Base-by-base conservation (phyloP, 306 rosid genomes). In the Bauhinia variegata region DNA sequence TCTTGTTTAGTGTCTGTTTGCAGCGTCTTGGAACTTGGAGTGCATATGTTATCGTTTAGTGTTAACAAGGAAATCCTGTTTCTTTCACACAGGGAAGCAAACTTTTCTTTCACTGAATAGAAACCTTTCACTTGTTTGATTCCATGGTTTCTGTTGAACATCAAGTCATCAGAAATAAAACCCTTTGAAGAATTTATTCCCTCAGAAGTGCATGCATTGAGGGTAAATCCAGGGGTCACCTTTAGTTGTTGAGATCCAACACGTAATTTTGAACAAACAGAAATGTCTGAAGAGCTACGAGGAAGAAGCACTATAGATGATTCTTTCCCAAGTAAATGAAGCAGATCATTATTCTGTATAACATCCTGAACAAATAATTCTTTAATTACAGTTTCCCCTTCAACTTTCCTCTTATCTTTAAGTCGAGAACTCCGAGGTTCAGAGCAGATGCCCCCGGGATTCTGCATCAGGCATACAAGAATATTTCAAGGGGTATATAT, bases 391-490 rank as follows among this genome's bases (percentile, higher is more conserved):
- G 88, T 72, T 48, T 88, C 99, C 57, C 99, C 97, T 91, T 95
- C 99, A 64, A 92, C 81, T 79, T 73, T 95, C 73, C 73, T 95
- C 84, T 87, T 95, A 72, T 90, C 95, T 79, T 91, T 95, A 65
- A 95, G 91, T 56, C 97, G 85, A 68, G 96, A 95, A 76, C 99
- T 95, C 52, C 96, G 85, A 71, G 99, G 99, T 76, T 76, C 92
- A 52, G 83, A 65, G 79, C 72, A 63, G 51, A 75, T 72, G 72
- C 79, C 65, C 38, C 48, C 74, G 95, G 95, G 43, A 78, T 65
- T 80, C 99, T 95, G 84, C 63, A 72, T 43, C 30, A 60, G 83
- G 63, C 77, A 79, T 63, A 81, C 47, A 67, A 73, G 65, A 19
- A 68, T 41, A 71, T 38, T 70, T 63, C 60, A 63, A 61, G 19